These are phyloP conservation scores for Eimeria praecox DNA, from an alignment of 169 alveolate genomes.

Conservation along the genomic window DNA sequence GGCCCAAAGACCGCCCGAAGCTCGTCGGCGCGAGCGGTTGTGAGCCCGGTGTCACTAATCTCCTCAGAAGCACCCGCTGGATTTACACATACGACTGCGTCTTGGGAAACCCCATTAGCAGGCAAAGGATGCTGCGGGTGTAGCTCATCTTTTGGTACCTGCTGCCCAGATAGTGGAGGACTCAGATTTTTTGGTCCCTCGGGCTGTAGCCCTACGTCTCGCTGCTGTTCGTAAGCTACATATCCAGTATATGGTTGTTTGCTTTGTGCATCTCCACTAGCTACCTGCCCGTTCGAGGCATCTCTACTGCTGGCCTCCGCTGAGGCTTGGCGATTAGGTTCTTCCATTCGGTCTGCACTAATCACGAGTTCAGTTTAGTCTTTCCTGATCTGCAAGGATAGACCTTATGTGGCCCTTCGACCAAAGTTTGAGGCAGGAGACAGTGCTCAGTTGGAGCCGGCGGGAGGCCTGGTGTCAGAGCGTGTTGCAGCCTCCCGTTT, in stretches of 20 bases:
- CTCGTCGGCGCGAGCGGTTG: constrained; percentile 90
- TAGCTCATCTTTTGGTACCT: constrained; percentile 13
- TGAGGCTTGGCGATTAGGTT: constrained; percentile 16
- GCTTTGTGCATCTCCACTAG: neutral
- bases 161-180: constrained; percentile 15
- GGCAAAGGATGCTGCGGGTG: constrained; percentile 61
- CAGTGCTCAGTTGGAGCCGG: neutral
- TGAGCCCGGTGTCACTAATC: constrained; percentile 90
- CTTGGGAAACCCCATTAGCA: neutral
- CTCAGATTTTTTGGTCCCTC: constrained; percentile 47
- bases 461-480: neutral
- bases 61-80: neutral
- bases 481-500: neutral
- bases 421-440: neutral
- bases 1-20: constrained; percentile 87
- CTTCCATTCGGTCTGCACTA: constrained; percentile 39
- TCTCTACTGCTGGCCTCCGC: constrained; percentile 10
- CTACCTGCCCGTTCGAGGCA: constrained; percentile 7
- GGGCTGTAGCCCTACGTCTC: constrained; percentile 40
- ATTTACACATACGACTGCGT: neutral
- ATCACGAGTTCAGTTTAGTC: neutral
- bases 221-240: neutral
- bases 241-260: neutral
- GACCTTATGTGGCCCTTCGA: neutral
- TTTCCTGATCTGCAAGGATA: neutral